Base-by-base conservation (phyloP, 495 filamentous ascomycete genomes). In the Talaromyces proteolyticus region DNA sequence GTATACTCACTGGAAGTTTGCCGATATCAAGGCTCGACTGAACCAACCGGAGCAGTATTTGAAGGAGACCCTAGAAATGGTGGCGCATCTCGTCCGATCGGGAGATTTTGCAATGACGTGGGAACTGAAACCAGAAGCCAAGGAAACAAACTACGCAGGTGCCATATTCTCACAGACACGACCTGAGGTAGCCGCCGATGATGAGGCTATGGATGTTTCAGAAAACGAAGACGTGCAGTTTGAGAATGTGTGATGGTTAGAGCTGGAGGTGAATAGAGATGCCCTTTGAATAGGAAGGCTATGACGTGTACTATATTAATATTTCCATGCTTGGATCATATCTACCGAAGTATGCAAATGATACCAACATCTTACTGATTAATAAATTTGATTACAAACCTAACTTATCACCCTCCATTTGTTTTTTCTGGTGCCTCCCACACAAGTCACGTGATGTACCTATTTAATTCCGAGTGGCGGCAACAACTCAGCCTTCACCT, bases 1-100 rank as follows among this genome's bases (percentile, higher is more conserved):
- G 45, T 95, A 86, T 73, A 80, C 79, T 47, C 96, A 91, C 67
- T 97, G 92, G 92, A 78, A 86, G 16, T 85, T 97, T 72, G 91
- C 87, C 57, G 78, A 80, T 0, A 78, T 98, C 55, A 86, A 87
- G 52, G 70, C 76, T 18, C 66, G 72, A 53, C 76, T 91, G 25
- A 72, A 79, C 44, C 93, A 98, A 70, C 93, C 93, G 0, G 93
- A 98, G 62, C 84, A 86, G 4, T 98, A 90, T 63, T 81, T 98
- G 43, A 90, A 90, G 52, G 80, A 94, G 64, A 85, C 81, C 1
- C 64, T 98, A 52, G 86, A 90, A 50, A 79, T 88, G 63, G 78
- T 97, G 49, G 94, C 90, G 1, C 77, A 83, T 12, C 67, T 96
- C 42, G 82, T 91, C 54, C 86, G 88, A 61, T 77, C 79, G 16